Base-by-base conservation (phyloP, 2,329 filamentous ascomycete species). In the Aureobasidium sp. region DNA sequence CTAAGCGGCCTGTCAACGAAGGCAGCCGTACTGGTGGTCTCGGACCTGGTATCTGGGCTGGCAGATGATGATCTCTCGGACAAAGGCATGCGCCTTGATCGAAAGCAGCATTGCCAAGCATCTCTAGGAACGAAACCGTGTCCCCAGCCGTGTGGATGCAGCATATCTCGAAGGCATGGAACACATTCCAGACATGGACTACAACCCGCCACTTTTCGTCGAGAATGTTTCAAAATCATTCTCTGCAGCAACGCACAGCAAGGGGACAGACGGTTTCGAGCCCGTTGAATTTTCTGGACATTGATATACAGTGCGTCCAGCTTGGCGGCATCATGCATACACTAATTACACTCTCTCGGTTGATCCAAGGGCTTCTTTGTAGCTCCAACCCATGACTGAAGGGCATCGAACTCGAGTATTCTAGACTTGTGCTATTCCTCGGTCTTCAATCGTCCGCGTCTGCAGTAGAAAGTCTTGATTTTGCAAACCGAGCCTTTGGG, bases 1-100 rank as follows among this genome's bases (percentile, higher is more conserved):
- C 88, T 8, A 92, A 91, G 77, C 77, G 89, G 65, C 88, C 88
- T 0, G 86, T 90, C 33, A 91, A 91, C 69, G 87, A 90, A 72
- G 79, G 83, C 27, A 66, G 73, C 76, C 80, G 81, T 9, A 49
- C 43, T 33, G 77, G 78, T 23, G 69, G 69, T 23, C 55, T 69
- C 35, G 66, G 65, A 27, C 66, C 67, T 33, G 69, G 70, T 11
- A 69, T 73, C 53, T 73, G 71, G 71, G 70, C 69, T 21, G 71
- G 70, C 17, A 43, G 71, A 58, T 73, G 68, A 73, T 35, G 10
- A 23, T 27, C 17, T 40, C 8, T 40, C 33, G 5, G 13, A 31
- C 29, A 35, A 27, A 35, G 53, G 40, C 29, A 46, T 25, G 53
- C 31, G 23, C 25, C 35, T 33, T 13, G 21, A 29, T 40, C 27